Conservation (phyloP, 2,329 filamentous ascomycete genomes). For the Penicillium olsonii region DNA sequence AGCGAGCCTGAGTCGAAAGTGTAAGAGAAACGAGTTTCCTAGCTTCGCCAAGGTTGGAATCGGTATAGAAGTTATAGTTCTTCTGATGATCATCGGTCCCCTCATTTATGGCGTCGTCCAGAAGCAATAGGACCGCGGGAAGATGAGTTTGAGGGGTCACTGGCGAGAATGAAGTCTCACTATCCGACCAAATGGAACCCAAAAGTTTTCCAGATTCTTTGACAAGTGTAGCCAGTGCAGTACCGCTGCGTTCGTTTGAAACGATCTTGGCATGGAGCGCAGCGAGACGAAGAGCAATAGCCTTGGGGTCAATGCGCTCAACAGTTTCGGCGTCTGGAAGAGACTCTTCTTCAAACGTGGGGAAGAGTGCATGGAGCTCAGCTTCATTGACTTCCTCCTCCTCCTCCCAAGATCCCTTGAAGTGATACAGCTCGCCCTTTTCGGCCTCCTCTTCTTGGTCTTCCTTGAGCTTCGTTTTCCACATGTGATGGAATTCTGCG, state of each 20-base stretch:
- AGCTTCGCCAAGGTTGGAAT: conserved; percentile 74
- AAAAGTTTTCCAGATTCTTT: conserved; percentile 37
- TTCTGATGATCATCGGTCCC: conserved; percentile 46
- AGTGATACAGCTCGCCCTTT: conserved; percentile 78
- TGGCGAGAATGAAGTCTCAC: conserved; percentile 23
- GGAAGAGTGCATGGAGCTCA: conserved; percentile 80
- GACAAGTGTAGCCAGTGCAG: conserved; percentile 36
- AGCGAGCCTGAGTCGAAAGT: conserved; percentile 68
- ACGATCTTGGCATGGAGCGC: conserved; percentile 57
- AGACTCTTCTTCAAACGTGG: conserved; percentile 65
- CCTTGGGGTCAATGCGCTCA: conserved; percentile 48
- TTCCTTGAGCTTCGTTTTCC: conserved; percentile 73
- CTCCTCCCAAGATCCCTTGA: conserved; percentile 74
- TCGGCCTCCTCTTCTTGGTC: conserved; percentile 75
- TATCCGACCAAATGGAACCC: conserved; percentile 35
- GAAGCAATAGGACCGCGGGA: conserved; percentile 64
- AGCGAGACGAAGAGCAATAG: conserved; percentile 63
- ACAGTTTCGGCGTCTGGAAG: conserved; percentile 36
- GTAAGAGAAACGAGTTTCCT: conserved; percentile 71
- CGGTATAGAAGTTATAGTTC: conserved; percentile 85
- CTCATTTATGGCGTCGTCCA: conserved; percentile 62
- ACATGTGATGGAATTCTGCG: conserved; percentile 73
- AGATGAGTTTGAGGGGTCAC: conserved; percentile 57
- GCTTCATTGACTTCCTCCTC: conserved; percentile 72
- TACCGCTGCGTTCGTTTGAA: conserved; percentile 28